These are phyloP conservation scores for Funneliformis geosporum DNA, from an alignment of 192 early-diverging fungal species.

Conservation along the genomic window DNA sequence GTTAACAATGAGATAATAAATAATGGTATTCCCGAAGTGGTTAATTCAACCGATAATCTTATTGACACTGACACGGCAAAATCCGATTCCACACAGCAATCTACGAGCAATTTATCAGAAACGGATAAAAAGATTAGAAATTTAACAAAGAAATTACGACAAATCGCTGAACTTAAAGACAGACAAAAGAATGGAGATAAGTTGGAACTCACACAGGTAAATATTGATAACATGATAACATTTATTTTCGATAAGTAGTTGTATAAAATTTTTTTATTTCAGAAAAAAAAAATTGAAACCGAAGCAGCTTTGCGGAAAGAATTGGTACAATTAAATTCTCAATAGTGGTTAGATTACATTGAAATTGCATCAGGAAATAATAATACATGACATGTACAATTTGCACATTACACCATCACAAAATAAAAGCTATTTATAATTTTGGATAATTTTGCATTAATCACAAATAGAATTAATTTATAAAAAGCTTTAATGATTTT, in stretches of 20 bases:
- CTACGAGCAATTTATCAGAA: slow-evolving; percentile 55
- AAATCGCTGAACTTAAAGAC: slow-evolving; percentile 85
- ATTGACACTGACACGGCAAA: slow-evolving; percentile 32
- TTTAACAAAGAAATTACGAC: slow-evolving; percentile 89
- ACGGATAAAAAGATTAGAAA: slow-evolving; percentile 84
- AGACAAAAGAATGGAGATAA: slow-evolving; percentile 73
- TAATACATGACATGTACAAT: not conserved
- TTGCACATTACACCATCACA: too few species aligned
- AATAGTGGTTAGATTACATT: not conserved
- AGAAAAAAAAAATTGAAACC: slow-evolving; percentile 64
- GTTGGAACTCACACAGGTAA: slow-evolving; percentile 82
- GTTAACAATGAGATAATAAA: not conserved
- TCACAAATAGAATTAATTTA: not conserved
- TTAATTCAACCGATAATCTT: not conserved
- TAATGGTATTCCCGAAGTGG: slow-evolving; percentile 30
- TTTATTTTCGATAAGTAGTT: not conserved
- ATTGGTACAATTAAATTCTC: slow-evolving; percentile 40
- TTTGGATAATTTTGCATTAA: not conserved
- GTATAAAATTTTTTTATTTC: not conserved
- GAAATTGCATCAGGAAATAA: not conserved
- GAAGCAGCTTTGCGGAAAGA: slow-evolving; percentile 66
- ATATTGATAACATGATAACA: too few species aligned
- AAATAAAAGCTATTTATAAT: not conserved
- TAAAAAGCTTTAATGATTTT: not conserved
- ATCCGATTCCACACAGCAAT: slow-evolving; percentile 33